These are phyloP conservation scores for Fomitopsis palustris DNA, from an alignment of 1,284 basidiomycete genomes.

Conservation along the genomic window DNA sequence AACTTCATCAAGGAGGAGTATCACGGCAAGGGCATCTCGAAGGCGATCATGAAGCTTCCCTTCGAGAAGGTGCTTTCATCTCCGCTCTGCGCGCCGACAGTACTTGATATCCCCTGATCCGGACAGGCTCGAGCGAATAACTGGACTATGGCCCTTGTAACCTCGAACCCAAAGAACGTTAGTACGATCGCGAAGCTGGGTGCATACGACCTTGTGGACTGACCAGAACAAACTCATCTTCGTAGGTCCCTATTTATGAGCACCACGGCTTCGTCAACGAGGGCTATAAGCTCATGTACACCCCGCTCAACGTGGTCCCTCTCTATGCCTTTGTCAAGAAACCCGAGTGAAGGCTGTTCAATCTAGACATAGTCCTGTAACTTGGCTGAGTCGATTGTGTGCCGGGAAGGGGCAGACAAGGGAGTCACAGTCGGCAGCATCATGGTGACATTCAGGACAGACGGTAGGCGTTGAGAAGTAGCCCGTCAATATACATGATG, in stretches of 20 bases:
- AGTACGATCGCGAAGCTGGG: background rate
- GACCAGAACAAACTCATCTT: too few relatives aligned
- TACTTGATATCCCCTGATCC: background rate
- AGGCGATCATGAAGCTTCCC: constrained; percentile 10
- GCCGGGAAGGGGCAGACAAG: too few relatives aligned
- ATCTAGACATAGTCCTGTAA: too few relatives aligned
- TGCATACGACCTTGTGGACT: too few relatives aligned
- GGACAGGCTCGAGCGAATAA: background rate
- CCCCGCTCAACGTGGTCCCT: background rate
- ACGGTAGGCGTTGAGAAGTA: too few relatives aligned
- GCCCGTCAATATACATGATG: too few relatives aligned
- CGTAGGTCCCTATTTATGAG: constrained; percentile 5
- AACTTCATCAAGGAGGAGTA: constrained; percentile 14
- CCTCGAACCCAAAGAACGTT: background rate
- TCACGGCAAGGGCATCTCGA: constrained; percentile 14
- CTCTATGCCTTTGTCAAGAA: background rate
- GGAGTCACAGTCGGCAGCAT: too few relatives aligned
- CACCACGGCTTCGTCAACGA: background rate
- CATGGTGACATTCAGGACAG: too few relatives aligned
- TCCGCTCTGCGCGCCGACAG: background rate
- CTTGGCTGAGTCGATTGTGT: too few relatives aligned
- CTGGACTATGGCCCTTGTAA: background rate
- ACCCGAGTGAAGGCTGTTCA: too few relatives aligned
- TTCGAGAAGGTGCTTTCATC: constrained; percentile 8
- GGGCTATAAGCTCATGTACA: background rate